Evolutionary conservation across 306 rosid species (phyloP), one percentile per base, ranked within the genome.

Genomic region (Vigna unguiculata): DNA sequence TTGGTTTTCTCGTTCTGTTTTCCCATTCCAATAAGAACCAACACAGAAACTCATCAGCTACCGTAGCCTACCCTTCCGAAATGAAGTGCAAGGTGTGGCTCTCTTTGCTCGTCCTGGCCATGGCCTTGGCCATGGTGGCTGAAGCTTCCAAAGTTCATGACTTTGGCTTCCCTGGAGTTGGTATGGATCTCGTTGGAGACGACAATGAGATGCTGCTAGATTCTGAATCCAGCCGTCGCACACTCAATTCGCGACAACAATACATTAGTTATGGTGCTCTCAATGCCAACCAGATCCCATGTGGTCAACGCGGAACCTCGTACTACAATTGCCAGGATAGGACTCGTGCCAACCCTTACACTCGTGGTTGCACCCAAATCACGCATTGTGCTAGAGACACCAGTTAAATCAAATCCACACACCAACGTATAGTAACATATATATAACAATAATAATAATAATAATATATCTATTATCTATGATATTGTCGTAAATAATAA

Each of bases 311-410:
- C 0, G 94, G 91, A 40, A 6, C 7, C 1, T 82, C 91, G 11
- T 89, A 89, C 79, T 83, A 87, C 78, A 36, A 76, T 66, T 90
- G 91, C 74, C 48, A 67, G 1, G 19, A 4, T 0, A 78, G 83
- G 61, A 57, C 49, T 4, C 19, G 20, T 51, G 89, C 76, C 4
- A 88, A 90, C 80, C 86, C 88, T 34, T 88, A 90, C 25, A 16
- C 9, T 0, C 90, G 89, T 41, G 85, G 85, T 30, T 90, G 95
- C 80, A 73, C 0, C 17, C 9, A 1, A 51, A 77, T 84, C 40
- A 85, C 93, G 7, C 79, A 60, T 30, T 91, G 96, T 80, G 82
- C 83, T n/a, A 88, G 92, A 24, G 2, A 17, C 16, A 14, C 43
- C 14, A 43, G 38, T 14, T 66, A 45, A 41, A 36, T 64, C 9